Evolutionary conservation across 139 green algal species (phyloP).

Genomic region (Marvania coccoides): DNA sequence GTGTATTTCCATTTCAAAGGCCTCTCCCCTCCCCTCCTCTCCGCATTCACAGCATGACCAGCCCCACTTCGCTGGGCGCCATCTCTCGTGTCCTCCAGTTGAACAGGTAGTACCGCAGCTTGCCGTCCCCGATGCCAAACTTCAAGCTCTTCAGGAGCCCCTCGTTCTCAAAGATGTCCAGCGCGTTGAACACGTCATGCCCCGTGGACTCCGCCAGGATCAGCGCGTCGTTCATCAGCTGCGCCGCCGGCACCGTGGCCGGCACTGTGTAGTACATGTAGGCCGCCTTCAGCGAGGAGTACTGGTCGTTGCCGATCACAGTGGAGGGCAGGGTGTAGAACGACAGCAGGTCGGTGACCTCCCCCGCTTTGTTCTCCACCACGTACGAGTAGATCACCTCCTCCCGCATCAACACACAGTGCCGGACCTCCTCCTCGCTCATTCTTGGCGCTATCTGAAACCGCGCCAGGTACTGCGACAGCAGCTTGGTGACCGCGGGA

Average conservation of each 20-base stretch:
- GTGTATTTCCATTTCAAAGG: no score
- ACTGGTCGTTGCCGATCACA: constrained; percentile 78
- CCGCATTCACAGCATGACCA: constrained; percentile 96
- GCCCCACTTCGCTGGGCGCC: constrained; percentile 64
- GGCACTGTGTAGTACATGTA: constrained; percentile 95
- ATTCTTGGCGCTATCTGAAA: constrained; percentile 68
- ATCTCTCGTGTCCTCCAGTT: constrained; percentile 77
- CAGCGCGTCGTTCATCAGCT: constrained; percentile 81
- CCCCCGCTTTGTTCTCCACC: constrained; percentile 55
- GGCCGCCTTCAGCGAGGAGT: constrained; percentile 79
- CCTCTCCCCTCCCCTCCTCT: no score
- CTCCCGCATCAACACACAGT: constrained; percentile 63
- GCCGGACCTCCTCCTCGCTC: constrained; percentile 74
- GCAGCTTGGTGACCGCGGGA: constrained; percentile 51
- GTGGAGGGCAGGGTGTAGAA: constrained; percentile 94
- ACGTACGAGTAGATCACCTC: constrained; percentile 87
- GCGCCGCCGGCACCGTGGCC: constrained; percentile 20
- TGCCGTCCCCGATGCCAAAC: constrained; percentile 95
- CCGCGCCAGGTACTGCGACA: constrained; percentile 66
- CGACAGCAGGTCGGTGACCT: constrained; percentile 81
- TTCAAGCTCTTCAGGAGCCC: constrained; percentile 85
- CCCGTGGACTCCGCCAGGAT: constrained; percentile 61
- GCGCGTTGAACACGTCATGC: constrained; percentile 98
- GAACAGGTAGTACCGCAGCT: constrained; percentile 97
- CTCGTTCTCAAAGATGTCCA: constrained; percentile 84